Evolutionary conservation across 306 rosid genomes (phyloP), one percentile per base, ranked within the genome.

Genomic region (Nissolia schottii): DNA sequence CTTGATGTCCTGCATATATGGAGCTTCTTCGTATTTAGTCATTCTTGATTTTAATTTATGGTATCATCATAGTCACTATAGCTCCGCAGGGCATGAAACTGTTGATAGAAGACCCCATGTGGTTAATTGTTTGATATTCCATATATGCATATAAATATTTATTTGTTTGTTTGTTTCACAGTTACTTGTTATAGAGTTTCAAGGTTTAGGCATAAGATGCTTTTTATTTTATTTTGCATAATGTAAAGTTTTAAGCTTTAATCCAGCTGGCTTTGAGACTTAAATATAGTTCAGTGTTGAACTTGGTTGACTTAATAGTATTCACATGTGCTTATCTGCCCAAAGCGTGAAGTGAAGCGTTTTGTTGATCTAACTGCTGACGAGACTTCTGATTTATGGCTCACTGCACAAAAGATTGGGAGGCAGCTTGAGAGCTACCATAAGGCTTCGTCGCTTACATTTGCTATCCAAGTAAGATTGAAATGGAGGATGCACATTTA

Each of bases 261-360:
- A 12, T 34, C 6, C 12, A 2, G 9, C 49, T 24, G 13, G 35
- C 19, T 55, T 31, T 16, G 41, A 23, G 67, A 64, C 20, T 37
- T 2, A 25, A 3, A 28, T 63, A 7, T 9, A 23, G 38, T 65
- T 50, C 51, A 1, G 62, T 49, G 46, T 64, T 50, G 64, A 57
- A 43, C 11, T 66, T 45, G 76, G 70, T 79, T 76, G 78, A 74
- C 98, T 93, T 90, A 80, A 84, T 96, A 19, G 71, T 69, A 59
- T 76, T 61, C 80, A 90, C 97, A 93, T 68, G 98, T 93, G 77
- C 96, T 93, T 27, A 78, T 93, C 76, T 87, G 93, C 75, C 96
- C 97, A 15, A 90, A 86, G 86, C 96, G 96, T 22, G 97, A 90
- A 83, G 98, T 85, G 59, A 89, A 87, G 64, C 93, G 98, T 45